These are phyloP conservation scores for Pseudocercospora musae DNA, from an alignment of 2,329 filamentous ascomycete genomes.

Conservation along the genomic window DNA sequence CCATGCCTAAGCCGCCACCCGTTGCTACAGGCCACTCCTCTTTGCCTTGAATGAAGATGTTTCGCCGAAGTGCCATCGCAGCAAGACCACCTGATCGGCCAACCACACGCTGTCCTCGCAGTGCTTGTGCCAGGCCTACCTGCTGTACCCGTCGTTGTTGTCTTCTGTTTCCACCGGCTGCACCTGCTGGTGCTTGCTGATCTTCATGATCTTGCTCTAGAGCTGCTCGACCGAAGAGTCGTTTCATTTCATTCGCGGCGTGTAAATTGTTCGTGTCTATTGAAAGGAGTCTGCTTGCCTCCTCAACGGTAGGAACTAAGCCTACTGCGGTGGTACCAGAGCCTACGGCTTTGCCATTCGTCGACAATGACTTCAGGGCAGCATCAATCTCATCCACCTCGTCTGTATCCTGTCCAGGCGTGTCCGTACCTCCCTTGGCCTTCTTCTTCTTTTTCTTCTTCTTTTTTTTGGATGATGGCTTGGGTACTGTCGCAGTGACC, in stretches of 20 bases:
- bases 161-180: slow-evolving; percentile 30
- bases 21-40: slow-evolving; percentile 81
- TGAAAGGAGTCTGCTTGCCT: slow-evolving; percentile 53
- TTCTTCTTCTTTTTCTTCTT: slow-evolving; percentile 62
- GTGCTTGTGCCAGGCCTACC: slow-evolving; percentile 57
- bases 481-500: slow-evolving; percentile 10
- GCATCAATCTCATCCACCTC: slow-evolving; percentile 63
- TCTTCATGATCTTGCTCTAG: slow-evolving; percentile 56
- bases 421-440: slow-evolving; percentile 44
- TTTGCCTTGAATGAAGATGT: slow-evolving; percentile 81
- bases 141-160: slow-evolving; percentile 43
- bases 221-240: slow-evolving; percentile 65
- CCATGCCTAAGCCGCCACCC: slow-evolving; percentile 81
- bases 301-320: slow-evolving; percentile 42
- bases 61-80: slow-evolving; percentile 69
- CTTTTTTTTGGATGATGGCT: slow-evolving; percentile 44
- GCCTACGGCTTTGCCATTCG: slow-evolving; percentile 26
- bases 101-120: slow-evolving; percentile 51
- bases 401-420: slow-evolving; percentile 23
- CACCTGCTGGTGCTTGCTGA: slow-evolving; percentile 37
- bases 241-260: slow-evolving; percentile 86
- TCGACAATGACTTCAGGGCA: slow-evolving; percentile 58
- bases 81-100: slow-evolving; percentile 61
- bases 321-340: slow-evolving; percentile 25
- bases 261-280: slow-evolving; percentile 73